These are phyloP conservation scores for Coniochaeta ligniaria DNA, from an alignment of 2,329 filamentous ascomycete species.

Conservation along the genomic window DNA sequence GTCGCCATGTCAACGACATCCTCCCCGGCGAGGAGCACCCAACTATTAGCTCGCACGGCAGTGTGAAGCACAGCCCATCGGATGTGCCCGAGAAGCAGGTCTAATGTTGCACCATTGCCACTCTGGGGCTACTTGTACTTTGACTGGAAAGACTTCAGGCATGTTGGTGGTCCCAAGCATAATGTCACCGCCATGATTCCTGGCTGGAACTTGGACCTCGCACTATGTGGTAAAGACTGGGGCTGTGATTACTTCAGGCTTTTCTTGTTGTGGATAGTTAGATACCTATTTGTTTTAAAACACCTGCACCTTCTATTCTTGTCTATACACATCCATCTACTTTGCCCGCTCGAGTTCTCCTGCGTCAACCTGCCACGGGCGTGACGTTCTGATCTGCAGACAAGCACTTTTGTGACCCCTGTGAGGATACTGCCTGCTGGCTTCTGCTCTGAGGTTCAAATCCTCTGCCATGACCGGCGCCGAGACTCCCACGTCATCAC, in stretches of 20 bases:
- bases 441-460: not conserved
- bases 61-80: not conserved
- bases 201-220: not conserved
- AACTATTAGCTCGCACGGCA: not conserved
- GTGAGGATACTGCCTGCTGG: no score
- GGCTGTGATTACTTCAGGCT: not conserved
- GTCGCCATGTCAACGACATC: constrained; percentile 24
- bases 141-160: not conserved
- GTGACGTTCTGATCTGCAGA: not conserved
- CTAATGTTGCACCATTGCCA: not conserved
- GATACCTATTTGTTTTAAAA: constrained; percentile 3
- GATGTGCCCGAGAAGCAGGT: not conserved
- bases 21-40: constrained; percentile 6
- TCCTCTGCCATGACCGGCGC: not conserved
- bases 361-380: not conserved
- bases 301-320: not conserved
- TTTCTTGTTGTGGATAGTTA: not conserved
- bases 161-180: not conserved
- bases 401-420: no score
- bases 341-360: not conserved
- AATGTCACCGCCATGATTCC: not conserved
- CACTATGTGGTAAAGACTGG: not conserved
- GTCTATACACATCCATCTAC: not conserved
- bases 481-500: not conserved
- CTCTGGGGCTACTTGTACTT: not conserved